Base-by-base conservation (phyloP, 495 filamentous ascomycete genomes). In the Neurospora sp. region DNA sequence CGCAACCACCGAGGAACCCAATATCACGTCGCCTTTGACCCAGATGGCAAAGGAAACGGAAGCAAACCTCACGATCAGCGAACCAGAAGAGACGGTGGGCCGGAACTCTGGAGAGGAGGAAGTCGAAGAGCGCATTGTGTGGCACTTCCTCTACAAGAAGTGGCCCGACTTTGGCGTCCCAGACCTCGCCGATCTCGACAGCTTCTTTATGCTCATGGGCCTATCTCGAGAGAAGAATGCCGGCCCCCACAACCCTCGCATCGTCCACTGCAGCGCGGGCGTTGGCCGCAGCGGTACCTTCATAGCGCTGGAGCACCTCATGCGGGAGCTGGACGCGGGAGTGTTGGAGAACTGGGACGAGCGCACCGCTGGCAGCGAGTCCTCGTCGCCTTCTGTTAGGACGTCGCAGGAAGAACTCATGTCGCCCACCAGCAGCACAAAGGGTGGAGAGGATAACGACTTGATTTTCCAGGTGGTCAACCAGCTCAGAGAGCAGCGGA, bases 101-200 rank as follows among this genome's bases (percentile, higher is more conserved):
- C 40, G 8, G 16, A 20, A 44, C 12, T 20, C 38, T 10, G 40
- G 38, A 3, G 73, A 66, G 12, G 73, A 76, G 35, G 81, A 89
- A 61, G 88, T 87, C 2, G 86, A 87, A 37, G 86, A 89, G 41
- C 93, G 91, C 78, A 88, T 87, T 2, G 88, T 98, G 48, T 96
- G 89, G 88, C 96, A 99, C 81, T 90, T 96, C 68, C 87, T 97
- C 8, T 99, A 97, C 81, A 91, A 90, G 70, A 91, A 89, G 68
- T 99, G 96, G 96, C 93, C 96, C 41, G 96, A 99, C 82, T 97
- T 96, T 77, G 90, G 91, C 31, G 91, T 96, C 12, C 95, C 96
- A 0, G 91, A 92, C 77, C 88, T 92, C 31, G 88, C 91, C 27
- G 92, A 97, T 75, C 88, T 94, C 40, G 86, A 86, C 39, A 91